phyloP scores from a whole-genome alignment of 441 rosid genomes.

The Populus hybrid region DNA sequence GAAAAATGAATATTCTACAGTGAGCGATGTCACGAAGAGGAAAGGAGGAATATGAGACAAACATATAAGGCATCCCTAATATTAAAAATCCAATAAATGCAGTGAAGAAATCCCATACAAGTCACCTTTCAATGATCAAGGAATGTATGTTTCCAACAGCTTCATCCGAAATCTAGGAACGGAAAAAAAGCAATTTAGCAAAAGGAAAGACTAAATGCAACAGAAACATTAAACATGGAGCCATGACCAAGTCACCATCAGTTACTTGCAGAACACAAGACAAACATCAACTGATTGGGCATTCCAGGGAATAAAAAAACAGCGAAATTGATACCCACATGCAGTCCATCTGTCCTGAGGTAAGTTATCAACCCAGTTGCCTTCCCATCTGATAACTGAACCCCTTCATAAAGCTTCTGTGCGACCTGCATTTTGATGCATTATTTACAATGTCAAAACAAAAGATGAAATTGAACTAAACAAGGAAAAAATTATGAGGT shows the following conservation, averaged over 20 bases:
- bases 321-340: constrained; percentile 55
- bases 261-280: neutral
- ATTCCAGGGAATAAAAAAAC: constrained; percentile 1
- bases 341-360: constrained; percentile 95
- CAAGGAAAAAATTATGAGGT: neutral
- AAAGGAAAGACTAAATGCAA: neutral
- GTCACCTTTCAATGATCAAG: constrained; percentile 71
- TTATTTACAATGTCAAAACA: constrained; percentile 14
- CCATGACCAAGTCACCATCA: neutral
- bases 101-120: constrained; percentile 17
- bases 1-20: neutral
- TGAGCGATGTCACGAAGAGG: neutral
- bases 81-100: constrained; percentile 15
- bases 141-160: constrained; percentile 75
- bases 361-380: constrained; percentile 91
- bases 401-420: constrained; percentile 93
- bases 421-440: constrained; percentile 66
- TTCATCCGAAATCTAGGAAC: constrained; percentile 77
- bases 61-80: neutral
- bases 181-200: constrained; percentile 12
- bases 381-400: constrained; percentile 66
- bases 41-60: neutral
- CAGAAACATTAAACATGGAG: neutral
- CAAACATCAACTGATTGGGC: neutral
- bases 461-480: neutral